Base-by-base conservation (phyloP, 371 early-diverging fungal species). In the Rhizopus sp. region DNA sequence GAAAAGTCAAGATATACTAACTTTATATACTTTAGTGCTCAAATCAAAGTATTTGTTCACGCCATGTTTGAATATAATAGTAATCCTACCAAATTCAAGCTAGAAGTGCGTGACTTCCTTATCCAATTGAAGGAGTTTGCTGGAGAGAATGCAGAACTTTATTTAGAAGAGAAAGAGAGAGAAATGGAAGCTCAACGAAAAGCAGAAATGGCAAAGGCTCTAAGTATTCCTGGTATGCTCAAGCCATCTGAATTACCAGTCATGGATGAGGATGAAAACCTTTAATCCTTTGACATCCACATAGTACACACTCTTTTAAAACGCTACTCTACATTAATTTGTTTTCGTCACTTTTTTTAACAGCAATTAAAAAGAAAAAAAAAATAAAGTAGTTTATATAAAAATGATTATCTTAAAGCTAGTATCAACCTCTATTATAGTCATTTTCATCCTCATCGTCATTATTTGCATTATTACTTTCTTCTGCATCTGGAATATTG, bases 41-140 rank as follows among this genome's bases (percentile, higher is more conserved):
- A 97, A 83, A 82, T 97, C 65, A 82, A 85, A 59, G 77, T 83
- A 56, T 96, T 99, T 78, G 95, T 95, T 5, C 64, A 81, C 51
- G 96, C 95, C 29, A 73, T 97, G 77, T 90, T 95, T 63, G 86
- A 88, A 64, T 85, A 82, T 57, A 86, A 89, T 68, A 82, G 85
- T 39, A 93, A 93, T 49, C 66, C 83, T 52, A 70, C 82, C 52
- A 85, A 87, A 61, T 97, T 98, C 86, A 95, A 94, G 75, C 73
- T 84, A 54, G 92, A 93, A 59, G 82, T 99, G 55, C 92, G 97
- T 70, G 99, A 99, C 75, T 99, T 99, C 78, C 80, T 99, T 67
- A 94, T 98, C 57, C 93, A 94, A 65, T 72, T 98, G 59, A 97
- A 96, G 82, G 96, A 95, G 69, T 94, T 95, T 72, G 85, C 90